phyloP scores from a whole-genome alignment of 2,329 filamentous ascomycete genomes.

The Phialophora macrospora region DNA sequence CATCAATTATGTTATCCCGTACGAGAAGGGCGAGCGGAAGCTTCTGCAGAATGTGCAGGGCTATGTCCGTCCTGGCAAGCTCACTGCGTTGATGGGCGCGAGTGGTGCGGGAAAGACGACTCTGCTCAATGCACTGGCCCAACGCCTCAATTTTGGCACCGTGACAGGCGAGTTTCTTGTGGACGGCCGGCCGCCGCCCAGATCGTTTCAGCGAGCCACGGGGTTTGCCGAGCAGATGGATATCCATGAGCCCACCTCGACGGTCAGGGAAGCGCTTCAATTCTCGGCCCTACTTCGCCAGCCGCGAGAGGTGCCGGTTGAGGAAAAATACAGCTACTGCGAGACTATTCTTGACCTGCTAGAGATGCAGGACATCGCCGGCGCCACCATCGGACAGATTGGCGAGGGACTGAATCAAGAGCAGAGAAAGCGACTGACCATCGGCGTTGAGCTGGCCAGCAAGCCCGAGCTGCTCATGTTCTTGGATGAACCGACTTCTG shows the following conservation, averaged over 20 bases:
- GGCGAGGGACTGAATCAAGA: constrained; percentile 67
- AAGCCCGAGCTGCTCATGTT: constrained; percentile 67
- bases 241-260: constrained; percentile 68
- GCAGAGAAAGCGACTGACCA: constrained; percentile 68
- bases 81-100: constrained; percentile 78
- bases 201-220: constrained; percentile 59
- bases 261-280: constrained; percentile 68
- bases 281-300: constrained; percentile 71
- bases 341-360: constrained; percentile 71
- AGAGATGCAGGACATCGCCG: constrained; percentile 70
- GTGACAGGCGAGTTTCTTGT: constrained; percentile 53
- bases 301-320: constrained; percentile 58
- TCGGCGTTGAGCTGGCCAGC: constrained; percentile 66
- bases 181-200: constrained; percentile 52
- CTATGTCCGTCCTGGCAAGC: constrained; percentile 75
- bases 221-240: constrained; percentile 68
- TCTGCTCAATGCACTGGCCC: constrained; percentile 53
- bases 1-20: constrained; percentile 71
- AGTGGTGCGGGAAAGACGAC: constrained; percentile 55
- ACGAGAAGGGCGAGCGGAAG: constrained; percentile 50
- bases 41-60: constrained; percentile 68
- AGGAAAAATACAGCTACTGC: constrained; percentile 71
- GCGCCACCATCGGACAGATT: constrained; percentile 65
- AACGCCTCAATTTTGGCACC: constrained; percentile 51
- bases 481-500: constrained; percentile 67